Conservation (phyloP, 208 protist genomes). For the Leishmania mexicana region DNA sequence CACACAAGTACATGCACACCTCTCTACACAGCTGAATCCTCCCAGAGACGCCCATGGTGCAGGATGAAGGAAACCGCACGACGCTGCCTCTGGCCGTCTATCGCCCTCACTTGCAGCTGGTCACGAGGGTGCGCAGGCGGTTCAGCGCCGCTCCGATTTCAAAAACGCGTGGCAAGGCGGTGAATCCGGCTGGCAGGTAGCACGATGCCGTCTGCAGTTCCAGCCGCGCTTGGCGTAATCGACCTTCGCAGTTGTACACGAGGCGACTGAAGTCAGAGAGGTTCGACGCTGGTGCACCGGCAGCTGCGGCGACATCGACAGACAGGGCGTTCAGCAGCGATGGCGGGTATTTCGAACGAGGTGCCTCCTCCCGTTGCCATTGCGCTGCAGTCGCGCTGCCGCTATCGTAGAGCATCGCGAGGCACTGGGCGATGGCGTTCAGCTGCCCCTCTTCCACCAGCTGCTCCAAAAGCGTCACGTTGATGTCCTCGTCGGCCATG, state of each 20-base stretch:
- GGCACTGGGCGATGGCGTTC: conserved; percentile 81
- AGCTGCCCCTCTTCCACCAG: conserved; percentile 92
- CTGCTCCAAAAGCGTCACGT: conserved; percentile 87
- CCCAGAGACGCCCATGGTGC: background rate
- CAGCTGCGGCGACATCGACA: background rate
- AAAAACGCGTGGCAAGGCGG: conserved; percentile 68
- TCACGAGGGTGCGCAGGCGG: conserved; percentile 74
- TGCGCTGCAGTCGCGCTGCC: conserved; percentile 13
- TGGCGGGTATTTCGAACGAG: conserved; percentile 14
- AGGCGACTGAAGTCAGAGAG: conserved; percentile 25
- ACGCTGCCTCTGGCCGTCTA: background rate
- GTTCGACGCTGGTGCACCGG: background rate
- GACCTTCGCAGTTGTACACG: conserved; percentile 39
- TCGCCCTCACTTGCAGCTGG: conserved; percentile 16
- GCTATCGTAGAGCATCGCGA: conserved; percentile 71
- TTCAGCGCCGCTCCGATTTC: conserved; percentile 92
- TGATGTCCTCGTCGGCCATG: conserved; percentile 71
- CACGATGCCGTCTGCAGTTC: conserved; percentile 68
- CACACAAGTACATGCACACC: background rate
- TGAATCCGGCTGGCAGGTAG: conserved; percentile 73
- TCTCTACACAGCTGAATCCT: background rate
- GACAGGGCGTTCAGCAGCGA: conserved; percentile 6
- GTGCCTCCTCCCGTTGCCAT: background rate
- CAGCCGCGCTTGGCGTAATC: conserved; percentile 45
- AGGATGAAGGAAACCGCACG: background rate